These are phyloP conservation scores for Candida xyloterini DNA, from an alignment of 805 yeast species.

Conservation along the genomic window DNA sequence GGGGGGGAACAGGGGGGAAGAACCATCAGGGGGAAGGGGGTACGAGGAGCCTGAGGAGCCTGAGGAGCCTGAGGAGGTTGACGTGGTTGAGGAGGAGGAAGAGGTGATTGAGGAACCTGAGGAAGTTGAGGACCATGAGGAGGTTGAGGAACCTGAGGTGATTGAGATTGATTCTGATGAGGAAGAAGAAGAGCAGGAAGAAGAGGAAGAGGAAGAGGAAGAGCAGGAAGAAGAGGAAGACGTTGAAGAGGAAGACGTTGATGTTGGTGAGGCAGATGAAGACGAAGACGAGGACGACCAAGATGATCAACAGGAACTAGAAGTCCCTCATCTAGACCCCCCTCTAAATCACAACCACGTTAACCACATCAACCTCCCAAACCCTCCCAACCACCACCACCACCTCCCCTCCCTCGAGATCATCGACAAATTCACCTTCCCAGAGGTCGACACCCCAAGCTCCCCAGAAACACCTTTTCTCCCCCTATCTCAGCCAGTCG, in stretches of 20 bases:
- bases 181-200: slow-evolving; percentile 5
- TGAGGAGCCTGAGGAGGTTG: neutral
- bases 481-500: slow-evolving; percentile 5
- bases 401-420: slow-evolving; percentile 8
- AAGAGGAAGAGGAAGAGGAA: slow-evolving; percentile 3
- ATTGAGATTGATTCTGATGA: slow-evolving; percentile 2
- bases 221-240: neutral
- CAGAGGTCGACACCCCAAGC: slow-evolving; percentile 13
- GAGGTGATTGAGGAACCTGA: no score
- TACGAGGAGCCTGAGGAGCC: neutral
- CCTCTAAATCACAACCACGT: neutral
- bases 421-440: slow-evolving; percentile 19
- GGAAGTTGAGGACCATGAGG: neutral
- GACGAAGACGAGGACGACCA: neutral
- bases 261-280: neutral
- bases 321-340: no score
- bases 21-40: no score
- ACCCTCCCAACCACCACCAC: neutral
- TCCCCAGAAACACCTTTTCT: slow-evolving; percentile 5
- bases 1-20: slow-evolving; percentile 2
- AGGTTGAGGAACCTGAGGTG: slow-evolving; percentile 1
- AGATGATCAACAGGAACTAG: no score
- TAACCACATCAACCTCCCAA: neutral
- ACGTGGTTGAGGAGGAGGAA: no score
- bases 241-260: neutral